Conservation (phyloP, 192 early-diverging fungal species). For the Coemansia sp. region DNA sequence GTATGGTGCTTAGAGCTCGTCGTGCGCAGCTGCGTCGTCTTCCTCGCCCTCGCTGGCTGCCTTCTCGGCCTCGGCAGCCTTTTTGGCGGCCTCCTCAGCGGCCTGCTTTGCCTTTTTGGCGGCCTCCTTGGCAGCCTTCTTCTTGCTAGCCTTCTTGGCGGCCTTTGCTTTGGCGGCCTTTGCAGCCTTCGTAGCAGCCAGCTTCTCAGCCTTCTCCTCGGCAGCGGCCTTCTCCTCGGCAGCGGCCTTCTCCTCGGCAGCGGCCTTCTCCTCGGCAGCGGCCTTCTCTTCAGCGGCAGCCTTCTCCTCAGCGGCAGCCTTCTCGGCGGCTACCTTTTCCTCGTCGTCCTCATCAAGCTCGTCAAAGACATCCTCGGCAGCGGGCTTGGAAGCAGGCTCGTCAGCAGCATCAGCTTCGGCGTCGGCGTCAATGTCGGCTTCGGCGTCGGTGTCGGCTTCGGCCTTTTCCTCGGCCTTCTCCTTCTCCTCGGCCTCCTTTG, state of each 20-base stretch:
- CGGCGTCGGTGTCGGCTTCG: constrained; percentile 15
- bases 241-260: constrained; percentile 2
- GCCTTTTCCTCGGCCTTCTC: constrained; percentile 15
- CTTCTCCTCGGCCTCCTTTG: constrained; percentile 20
- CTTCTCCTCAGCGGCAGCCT: background rate
- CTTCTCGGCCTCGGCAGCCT: constrained; percentile 30
- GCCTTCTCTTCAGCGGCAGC: constrained; percentile 2
- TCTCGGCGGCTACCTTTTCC: background rate
- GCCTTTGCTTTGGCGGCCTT: constrained; percentile 18
- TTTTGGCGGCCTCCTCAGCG: constrained; percentile 21
- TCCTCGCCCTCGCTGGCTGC: constrained; percentile 25
- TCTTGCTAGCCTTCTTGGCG: constrained; percentile 12
- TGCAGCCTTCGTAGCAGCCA: constrained; percentile 14
- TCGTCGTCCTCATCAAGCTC: constrained; percentile 4
- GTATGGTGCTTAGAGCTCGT: constrained; percentile 51
- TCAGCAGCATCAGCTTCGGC: constrained; percentile 11
- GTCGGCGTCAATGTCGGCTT: constrained; percentile 7
- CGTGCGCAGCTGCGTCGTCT: constrained; percentile 34
- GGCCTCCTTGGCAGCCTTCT: constrained; percentile 17
- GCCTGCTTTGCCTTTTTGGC: constrained; percentile 12
- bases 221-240: constrained; percentile 6
- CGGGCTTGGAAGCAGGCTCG: constrained; percentile 3
- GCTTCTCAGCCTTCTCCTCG: constrained; percentile 12
- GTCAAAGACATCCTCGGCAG: constrained; percentile 1
- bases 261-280: constrained; percentile 12